Evolutionary conservation across 192 early-diverging fungal genomes (phyloP).

Genomic region (Gamsiella multidivaricata): DNA sequence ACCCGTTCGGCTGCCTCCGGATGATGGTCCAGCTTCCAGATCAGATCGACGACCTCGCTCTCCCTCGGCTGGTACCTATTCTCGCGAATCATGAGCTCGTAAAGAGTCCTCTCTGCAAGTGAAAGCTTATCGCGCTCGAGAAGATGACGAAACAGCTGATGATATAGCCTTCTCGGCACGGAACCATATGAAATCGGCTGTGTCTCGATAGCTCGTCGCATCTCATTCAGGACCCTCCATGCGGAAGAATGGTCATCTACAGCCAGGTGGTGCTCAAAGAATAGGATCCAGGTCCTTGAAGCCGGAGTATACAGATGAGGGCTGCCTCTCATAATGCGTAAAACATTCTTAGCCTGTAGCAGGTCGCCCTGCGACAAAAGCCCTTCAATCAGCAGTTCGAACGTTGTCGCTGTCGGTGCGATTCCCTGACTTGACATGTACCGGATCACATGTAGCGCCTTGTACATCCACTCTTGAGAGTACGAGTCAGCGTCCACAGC

Average conservation of each 20-base stretch:
- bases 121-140: slow-evolving; percentile 14
- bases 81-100: slow-evolving; percentile 38
- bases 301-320: slow-evolving; percentile 40
- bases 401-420: slow-evolving; percentile 3
- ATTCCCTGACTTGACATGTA: slow-evolving; percentile 25
- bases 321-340: slow-evolving; percentile 20
- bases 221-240: slow-evolving; percentile 21
- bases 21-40: slow-evolving; percentile 30
- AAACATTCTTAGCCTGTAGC: slow-evolving; percentile 9
- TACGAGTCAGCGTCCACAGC: not conserved
- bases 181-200: not conserved
- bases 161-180: slow-evolving; percentile 27
- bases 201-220: slow-evolving; percentile 4
- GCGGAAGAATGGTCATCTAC: slow-evolving; percentile 14
- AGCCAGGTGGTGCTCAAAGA: slow-evolving; percentile 34
- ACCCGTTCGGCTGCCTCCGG: slow-evolving; percentile 42
- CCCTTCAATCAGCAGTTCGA: slow-evolving; percentile 31
- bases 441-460: slow-evolving; percentile 27
- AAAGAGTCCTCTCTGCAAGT: slow-evolving; percentile 28
- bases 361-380: slow-evolving; percentile 23
- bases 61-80: slow-evolving; percentile 9
- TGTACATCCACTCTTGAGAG: slow-evolving; percentile 36
- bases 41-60: slow-evolving; percentile 33
- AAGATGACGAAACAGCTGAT: slow-evolving; percentile 31
- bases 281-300: slow-evolving; percentile 28